Conservation (phyloP, 2,329 filamentous ascomycete species). For the Botryotinia calthae region DNA sequence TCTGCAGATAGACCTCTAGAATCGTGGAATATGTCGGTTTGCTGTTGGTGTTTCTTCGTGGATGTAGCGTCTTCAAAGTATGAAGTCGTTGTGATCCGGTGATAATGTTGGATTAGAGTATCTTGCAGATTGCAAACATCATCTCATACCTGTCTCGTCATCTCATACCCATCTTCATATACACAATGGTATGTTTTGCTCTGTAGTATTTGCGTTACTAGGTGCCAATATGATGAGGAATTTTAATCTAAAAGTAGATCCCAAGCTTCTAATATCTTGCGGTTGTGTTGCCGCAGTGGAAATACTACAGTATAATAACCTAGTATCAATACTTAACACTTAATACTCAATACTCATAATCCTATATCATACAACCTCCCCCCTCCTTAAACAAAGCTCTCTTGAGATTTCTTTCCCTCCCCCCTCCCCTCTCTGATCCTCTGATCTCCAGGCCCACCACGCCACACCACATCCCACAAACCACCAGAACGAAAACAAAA, state of each 20-base stretch:
- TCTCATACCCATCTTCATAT: not conserved
- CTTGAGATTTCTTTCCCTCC: too few species aligned
- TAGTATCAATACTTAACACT: not conserved
- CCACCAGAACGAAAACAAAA: too few species aligned
- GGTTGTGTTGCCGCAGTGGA: rapidly evolving
- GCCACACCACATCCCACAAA: too few species aligned
- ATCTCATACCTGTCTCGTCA: not conserved
- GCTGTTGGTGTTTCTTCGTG: not conserved
- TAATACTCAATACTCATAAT: not conserved
- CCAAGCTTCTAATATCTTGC: not conserved
- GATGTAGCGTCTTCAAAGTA: not conserved
- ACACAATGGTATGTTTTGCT: not conserved
- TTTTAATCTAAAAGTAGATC: not conserved
- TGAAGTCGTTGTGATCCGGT: not conserved
- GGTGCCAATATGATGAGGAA: not conserved
- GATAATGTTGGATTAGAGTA: not conserved
- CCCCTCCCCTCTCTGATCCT: too few species aligned
- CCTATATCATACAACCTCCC: too few species aligned
- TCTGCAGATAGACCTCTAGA: not conserved
- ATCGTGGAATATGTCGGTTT: not conserved
- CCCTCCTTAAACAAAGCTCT: too few species aligned
- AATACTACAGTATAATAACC: not conserved
- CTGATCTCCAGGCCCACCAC: too few species aligned
- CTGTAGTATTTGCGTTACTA: not conserved
- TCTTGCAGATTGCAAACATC: not conserved